Percentiles rank a stretch among this genome's conserved stretches.
These are phyloP conservation scores for Russula compacta DNA, from an alignment of 768 basidiomycete species.

Conservation along the genomic window DNA sequence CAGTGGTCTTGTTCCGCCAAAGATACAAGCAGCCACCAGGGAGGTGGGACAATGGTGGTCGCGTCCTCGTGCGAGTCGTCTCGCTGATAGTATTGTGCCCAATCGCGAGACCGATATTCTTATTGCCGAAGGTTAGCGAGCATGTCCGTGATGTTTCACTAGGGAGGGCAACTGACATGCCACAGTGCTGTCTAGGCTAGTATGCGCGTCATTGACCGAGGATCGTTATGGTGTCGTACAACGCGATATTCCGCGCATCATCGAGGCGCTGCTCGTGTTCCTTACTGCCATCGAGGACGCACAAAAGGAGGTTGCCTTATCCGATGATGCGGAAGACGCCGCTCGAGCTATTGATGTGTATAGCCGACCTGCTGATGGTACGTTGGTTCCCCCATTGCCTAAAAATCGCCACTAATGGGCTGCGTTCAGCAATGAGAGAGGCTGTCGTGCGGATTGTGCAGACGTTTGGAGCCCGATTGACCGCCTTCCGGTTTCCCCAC, in stretches of 20 bases:
- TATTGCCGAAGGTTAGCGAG: slow-evolving; percentile 45
- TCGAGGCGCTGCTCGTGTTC: slow-evolving; percentile 68
- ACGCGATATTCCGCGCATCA: slow-evolving; percentile 70
- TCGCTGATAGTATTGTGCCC: slow-evolving; percentile 48
- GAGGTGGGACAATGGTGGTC: slow-evolving; percentile 46
- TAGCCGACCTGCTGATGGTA: slow-evolving; percentile 49
- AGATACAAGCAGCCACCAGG: slow-evolving; percentile 23
- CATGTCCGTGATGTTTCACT: not conserved
- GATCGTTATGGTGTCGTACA: slow-evolving; percentile 81
- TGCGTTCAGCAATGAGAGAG: slow-evolving; percentile 48
- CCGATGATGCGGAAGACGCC: slow-evolving; percentile 39
- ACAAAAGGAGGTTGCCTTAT: slow-evolving; percentile 41
- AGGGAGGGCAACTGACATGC: not conserved
- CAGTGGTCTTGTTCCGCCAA: slow-evolving; percentile 25
- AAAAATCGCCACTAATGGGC: not conserved
- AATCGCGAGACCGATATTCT: slow-evolving; percentile 54
- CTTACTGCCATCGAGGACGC: slow-evolving; percentile 59
- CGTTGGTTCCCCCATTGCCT: slow-evolving; percentile 22
- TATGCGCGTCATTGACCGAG: slow-evolving; percentile 66
- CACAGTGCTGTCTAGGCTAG: slow-evolving; percentile 58
- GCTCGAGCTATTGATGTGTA: slow-evolving; percentile 48
- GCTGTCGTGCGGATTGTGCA: slow-evolving; percentile 55
- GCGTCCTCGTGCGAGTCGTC: slow-evolving; percentile 41
- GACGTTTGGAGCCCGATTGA: slow-evolving; percentile 66
- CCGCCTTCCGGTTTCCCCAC: slow-evolving; percentile 74